Evolutionary conservation across 2,329 filamentous ascomycete species (phyloP).

Genomic region (Curvularia verruculosa): DNA sequence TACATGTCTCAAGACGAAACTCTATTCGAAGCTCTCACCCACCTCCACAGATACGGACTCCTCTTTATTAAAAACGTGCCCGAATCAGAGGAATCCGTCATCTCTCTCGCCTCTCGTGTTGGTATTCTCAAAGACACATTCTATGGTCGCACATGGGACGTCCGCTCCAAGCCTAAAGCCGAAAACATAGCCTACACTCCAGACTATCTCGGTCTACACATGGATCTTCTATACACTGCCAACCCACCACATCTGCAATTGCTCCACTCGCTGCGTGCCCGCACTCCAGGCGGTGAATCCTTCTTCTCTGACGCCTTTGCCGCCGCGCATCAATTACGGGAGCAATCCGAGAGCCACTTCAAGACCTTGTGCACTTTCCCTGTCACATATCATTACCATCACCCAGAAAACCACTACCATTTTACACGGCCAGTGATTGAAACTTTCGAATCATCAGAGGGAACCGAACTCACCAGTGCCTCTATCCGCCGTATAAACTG

Average conservation of each 20-base stretch:
- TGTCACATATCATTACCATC: conserved; percentile 72
- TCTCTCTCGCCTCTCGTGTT: conserved; percentile 72
- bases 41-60: conserved; percentile 71
- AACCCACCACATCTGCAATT: conserved; percentile 83
- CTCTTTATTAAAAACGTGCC: conserved; percentile 80
- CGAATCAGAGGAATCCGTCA: conserved; percentile 67
- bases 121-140: conserved; percentile 84
- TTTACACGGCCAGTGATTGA: conserved; percentile 64
- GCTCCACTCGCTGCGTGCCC: conserved; percentile 86
- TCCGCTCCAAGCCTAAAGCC: conserved; percentile 77
- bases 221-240: conserved; percentile 87
- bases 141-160: conserved; percentile 91
- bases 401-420: conserved; percentile 66
- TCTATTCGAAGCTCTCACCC: conserved; percentile 66
- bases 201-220: conserved; percentile 82
- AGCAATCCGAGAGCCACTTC: conserved; percentile 36
- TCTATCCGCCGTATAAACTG: conserved; percentile 63
- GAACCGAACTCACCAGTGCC: conserved; percentile 39
- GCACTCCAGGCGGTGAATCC: conserved; percentile 78
- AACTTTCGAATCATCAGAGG: conserved; percentile 35
- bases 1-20: conserved; percentile 68
- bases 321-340: conserved; percentile 57
- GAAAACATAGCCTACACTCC: conserved; percentile 92
- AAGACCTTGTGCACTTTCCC: conserved; percentile 52
- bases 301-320: conserved; percentile 80